Evolutionary conservation across 2,329 filamentous ascomycete species (phyloP).

Genomic region (Leptographium lundbergii): DNA sequence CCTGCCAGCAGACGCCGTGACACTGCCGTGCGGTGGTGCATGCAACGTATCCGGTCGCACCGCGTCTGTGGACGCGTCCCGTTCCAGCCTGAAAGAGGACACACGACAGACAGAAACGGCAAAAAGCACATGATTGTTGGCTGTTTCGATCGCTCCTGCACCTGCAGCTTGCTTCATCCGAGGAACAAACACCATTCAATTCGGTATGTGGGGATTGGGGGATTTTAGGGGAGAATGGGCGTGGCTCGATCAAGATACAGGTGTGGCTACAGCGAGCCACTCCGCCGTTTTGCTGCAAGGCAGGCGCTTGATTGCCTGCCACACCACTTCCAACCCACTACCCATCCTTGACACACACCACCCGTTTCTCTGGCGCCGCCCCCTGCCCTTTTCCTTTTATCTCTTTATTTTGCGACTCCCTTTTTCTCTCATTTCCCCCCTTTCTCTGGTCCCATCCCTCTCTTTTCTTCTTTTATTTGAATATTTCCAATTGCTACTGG

Average conservation of each 20-base stretch:
- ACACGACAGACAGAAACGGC: neutral
- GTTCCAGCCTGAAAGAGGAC: neutral
- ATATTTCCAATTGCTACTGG: neutral
- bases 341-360: slow-evolving; percentile 4
- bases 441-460: neutral
- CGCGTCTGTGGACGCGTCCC: neutral
- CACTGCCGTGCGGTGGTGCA: too few species aligned
- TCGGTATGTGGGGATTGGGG: neutral
- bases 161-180: neutral
- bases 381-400: neutral
- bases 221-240: neutral
- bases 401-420: slow-evolving; percentile 3
- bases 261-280: neutral
- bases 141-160: neutral
- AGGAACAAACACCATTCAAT: neutral
- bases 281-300: neutral
- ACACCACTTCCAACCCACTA: slow-evolving; percentile 2
- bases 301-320: slow-evolving; percentile 3
- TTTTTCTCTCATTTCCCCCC: neutral
- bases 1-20: too few species aligned
- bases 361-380: neutral
- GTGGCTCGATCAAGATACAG: neutral
- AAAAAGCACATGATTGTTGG: neutral
- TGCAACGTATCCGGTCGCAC: neutral
- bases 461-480: neutral